Conservation (phyloP, 225 moss, liverwort and hornwort genomes). For the Pseudoscleropodium purum region DNA sequence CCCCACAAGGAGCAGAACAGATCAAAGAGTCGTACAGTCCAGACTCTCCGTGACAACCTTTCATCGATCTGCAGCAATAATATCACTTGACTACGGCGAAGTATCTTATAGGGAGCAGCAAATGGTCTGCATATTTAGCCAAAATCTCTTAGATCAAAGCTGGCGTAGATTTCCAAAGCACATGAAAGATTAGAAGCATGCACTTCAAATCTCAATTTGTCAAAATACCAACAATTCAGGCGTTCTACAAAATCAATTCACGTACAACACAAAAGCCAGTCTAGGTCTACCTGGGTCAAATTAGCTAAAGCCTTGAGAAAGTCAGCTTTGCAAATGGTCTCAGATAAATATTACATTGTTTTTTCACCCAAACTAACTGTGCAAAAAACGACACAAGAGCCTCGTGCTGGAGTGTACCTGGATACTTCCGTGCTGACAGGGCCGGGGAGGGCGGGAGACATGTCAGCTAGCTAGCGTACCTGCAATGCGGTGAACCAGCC, state of each 20-base stretch:
- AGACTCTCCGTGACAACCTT: not conserved
- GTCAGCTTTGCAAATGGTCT: not conserved
- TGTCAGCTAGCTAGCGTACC: not conserved
- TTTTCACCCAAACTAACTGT: not conserved
- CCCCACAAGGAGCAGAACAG: not conserved
- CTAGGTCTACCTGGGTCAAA: not conserved
- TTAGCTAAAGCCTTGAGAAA: not conserved
- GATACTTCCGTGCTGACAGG: not conserved
- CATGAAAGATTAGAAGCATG: not conserved
- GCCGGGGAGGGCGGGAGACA: not conserved
- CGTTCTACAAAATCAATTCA: not conserved
- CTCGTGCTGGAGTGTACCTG: not conserved
- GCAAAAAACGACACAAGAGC: not conserved
- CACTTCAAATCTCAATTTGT: not conserved
- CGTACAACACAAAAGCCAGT: not conserved
- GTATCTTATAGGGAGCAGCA: not conserved
- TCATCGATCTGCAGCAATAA: not conserved
- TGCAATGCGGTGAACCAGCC: not conserved
- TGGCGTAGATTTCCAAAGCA: no score
- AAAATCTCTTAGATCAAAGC: not conserved
- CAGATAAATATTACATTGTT: not conserved
- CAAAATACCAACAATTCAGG: not conserved
- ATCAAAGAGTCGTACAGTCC: not conserved
- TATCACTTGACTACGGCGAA: not conserved
- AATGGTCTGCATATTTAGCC: not conserved